These are phyloP conservation scores for Sisymbrium irio DNA, from an alignment of 345 rosid species.

Conservation along the genomic window DNA sequence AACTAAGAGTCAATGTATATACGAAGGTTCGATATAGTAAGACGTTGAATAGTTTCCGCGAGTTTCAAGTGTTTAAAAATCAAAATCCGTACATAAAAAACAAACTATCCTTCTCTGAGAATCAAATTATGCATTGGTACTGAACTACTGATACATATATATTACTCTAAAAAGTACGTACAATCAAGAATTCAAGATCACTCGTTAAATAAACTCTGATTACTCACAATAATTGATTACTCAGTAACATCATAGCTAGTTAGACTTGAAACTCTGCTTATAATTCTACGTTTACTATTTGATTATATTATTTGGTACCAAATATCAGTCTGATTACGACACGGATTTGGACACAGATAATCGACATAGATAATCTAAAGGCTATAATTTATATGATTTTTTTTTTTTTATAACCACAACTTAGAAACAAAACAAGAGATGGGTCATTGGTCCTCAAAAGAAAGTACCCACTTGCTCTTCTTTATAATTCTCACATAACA, in stretches of 20 bases:
- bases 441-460: constrained; percentile 26
- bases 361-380: not conserved
- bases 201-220: not conserved
- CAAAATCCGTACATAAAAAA: not conserved
- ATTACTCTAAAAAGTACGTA: not conserved
- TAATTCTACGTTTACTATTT: not conserved
- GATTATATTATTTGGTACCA: not conserved
- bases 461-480: constrained; percentile 28
- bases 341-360: not conserved
- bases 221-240: not conserved
- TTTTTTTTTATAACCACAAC: not conserved
- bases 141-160: not conserved
- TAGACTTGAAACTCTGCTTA: not conserved
- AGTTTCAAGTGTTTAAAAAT: not conserved
- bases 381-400: not conserved
- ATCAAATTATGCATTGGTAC: not conserved
- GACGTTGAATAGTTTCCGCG: not conserved
- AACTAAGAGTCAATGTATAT: constrained; percentile 15
- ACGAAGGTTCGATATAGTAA: not conserved
- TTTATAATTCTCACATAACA: constrained; percentile 25
- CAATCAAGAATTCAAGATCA: not conserved
- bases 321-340: constrained; percentile 17
- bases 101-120: not conserved
- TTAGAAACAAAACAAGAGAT: constrained; percentile 7
- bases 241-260: not conserved